Base-by-base conservation (phyloP, 2,329 filamentous ascomycete species). In the Colletotrichum lupini region DNA sequence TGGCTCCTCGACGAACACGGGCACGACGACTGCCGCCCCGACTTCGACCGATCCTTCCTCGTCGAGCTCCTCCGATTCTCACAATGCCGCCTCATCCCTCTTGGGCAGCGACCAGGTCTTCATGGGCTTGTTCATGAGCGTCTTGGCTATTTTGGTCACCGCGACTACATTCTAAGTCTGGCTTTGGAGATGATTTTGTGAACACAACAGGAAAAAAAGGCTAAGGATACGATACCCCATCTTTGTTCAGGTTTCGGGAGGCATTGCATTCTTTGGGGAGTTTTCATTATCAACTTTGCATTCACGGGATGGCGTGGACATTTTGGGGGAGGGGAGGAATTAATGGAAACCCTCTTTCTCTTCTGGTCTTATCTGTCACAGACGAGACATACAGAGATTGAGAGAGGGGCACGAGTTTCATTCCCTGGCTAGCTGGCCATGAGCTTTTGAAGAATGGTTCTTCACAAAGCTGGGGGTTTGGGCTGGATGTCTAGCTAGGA, bases 61-160 rank as follows among this genome's bases (percentile, higher is more conserved):
- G 22, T 68, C 69, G 24, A 63, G 22, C 11, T 42, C 65, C 14
- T 42, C 65, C 46, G 35, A 53, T n/a, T 30, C 69, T 2, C 69
- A 63, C 60, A 69, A 66, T 11, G 60, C 53, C 12, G 70, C 66
- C 24, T 49, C 30, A 12, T 56, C 35, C 24, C 30, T 32, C 8
- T 22, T 49, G 42, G 16, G 42, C n/a, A 35, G 32, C 19, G 42
- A 69, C 19, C 26, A 60, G 6, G 61, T 59, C 35, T n/a, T 58
- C n/a, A 5, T 65, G 42, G 28, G 42, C 35, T 55, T 73, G 16
- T n/a, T 73, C n/a, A 5, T 60, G 12, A 26, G 66, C 32, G 14
- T 30, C 37, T 35, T 63, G 30, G 30, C 69, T 42, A 73, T 66
- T 24, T 49, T 59, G 32, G 59, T 37, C 53, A 66, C 59, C 30